Evolutionary conservation across 176 grass and related monocot species (phyloP), one percentile per base, ranked within the genome.

Genomic region (Poa annua): DNA sequence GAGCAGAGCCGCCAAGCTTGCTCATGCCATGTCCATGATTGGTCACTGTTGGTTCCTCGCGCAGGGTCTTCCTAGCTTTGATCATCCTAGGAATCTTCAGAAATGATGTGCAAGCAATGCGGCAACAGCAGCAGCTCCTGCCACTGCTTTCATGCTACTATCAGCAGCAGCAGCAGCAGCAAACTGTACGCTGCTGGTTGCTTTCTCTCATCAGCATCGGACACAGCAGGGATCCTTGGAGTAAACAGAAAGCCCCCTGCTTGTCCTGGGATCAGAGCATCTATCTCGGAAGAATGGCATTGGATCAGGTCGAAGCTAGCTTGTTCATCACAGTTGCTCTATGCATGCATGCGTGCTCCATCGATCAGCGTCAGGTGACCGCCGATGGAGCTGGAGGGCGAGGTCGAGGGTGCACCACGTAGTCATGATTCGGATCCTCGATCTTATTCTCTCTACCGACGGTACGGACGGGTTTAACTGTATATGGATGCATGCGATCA

Each of bases 1-100:
- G 68, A 16, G 39, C n/a, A 25, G 68, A 42, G 66, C 4, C 3
- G 66, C 9, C 3, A 11, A 1, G 69, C 22, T 49, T 49, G 8
- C 22, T 72, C n/a, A 0, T 67, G 26, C 29, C 52, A 25, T 41
- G 52, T 6, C 79, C 21, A 86, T 86, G 74, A 90, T 83, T 90
- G 74, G 67, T 7, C 74, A 83, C 80, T 79, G 88, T 74, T 64
- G 78, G 74, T 25, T 66, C 74, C 39, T 77, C 83, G 78, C 38
- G 4, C 17, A 73, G 16, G 21, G 52, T 24, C 32, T n/a, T 34
- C 10, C 82, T n/a, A n/a, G n/a, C n/a, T 90, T 83, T 90, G 88
- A 84, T 84, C 84, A 33, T 90, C 84, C 84, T 84, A 87, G 88
- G 88, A 90, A 90, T 90, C 88, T 83, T 85, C 75, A 36, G 75